Evolutionary conservation across 257 asterid species (phyloP).

Genomic region (Echites panduratus): DNA sequence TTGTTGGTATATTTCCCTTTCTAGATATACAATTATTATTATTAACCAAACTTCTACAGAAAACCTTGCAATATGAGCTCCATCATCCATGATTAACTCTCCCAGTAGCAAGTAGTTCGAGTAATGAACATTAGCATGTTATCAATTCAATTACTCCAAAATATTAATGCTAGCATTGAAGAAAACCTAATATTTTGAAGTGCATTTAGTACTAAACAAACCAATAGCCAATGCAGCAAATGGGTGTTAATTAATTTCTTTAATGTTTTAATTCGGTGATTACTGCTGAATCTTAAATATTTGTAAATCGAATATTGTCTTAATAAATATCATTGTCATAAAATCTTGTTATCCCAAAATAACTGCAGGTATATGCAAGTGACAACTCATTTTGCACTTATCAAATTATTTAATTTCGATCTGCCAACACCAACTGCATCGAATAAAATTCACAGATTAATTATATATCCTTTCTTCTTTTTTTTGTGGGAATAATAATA

Average conservation of each 20-base stretch:
- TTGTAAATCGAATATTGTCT: too few species aligned
- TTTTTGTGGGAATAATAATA: not conserved
- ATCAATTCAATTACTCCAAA: too few species aligned
- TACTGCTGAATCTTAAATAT: too few species aligned
- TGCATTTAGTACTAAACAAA: not conserved
- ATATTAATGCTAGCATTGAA: not conserved
- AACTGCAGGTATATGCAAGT: constrained; percentile 10
- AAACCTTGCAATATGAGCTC: too few species aligned
- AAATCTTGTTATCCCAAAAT: not conserved
- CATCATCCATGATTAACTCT: too few species aligned
- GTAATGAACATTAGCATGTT: too few species aligned
- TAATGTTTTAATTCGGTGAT: too few species aligned
- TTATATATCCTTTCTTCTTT: not conserved
- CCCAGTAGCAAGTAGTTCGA: too few species aligned
- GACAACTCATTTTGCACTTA: constrained; percentile 36
- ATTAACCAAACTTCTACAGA: too few species aligned
- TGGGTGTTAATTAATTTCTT: not conserved
- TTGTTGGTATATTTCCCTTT: too few species aligned
- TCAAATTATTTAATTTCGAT: constrained; percentile 41
- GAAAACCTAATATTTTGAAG: not conserved
- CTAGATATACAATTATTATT: too few species aligned
- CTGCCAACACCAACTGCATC: constrained; percentile 62
- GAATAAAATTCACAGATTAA: constrained; percentile 18
- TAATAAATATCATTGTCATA: constrained; percentile 10
- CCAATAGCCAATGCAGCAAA: too few species aligned